A percentile compares a stretch with the other conserved stretches of the same genome.
These are phyloP conservation scores for Penicillium sp. DNA, from an alignment of 2,329 filamentous ascomycete species.

Conservation along the genomic window DNA sequence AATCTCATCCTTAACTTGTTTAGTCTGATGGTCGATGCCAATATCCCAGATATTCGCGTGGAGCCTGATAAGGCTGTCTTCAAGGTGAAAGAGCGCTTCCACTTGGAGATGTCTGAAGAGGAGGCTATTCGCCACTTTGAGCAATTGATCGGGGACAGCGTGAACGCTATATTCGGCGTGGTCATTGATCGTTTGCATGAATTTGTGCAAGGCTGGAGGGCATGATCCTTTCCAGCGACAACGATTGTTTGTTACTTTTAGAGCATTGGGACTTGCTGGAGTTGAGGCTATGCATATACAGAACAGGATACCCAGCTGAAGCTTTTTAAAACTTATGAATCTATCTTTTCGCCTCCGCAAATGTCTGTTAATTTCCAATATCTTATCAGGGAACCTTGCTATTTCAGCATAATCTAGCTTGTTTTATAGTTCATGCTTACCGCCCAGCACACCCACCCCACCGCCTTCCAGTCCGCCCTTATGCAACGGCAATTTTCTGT, in stretches of 20 bases:
- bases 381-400: neutral
- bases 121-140: conserved; percentile 89
- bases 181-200: conserved; percentile 95
- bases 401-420: neutral
- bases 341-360: neutral
- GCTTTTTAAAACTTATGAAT: neutral
- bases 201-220: conserved; percentile 85
- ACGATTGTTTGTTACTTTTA: neutral
- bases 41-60: conserved; percentile 90
- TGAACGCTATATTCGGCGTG: conserved; percentile 85
- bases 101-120: conserved; percentile 86
- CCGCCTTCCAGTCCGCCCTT: conserved; percentile 6
- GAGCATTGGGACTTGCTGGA: neutral
- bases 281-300: neutral
- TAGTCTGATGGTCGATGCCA: conserved; percentile 94
- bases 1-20: conserved; percentile 94
- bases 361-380: neutral
- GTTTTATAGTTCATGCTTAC: neutral
- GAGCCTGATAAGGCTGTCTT: conserved; percentile 91
- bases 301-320: neutral
- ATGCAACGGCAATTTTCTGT: conserved; percentile 8
- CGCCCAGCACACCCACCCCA: neutral
- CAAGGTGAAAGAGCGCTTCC: conserved; percentile 93
- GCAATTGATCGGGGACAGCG: conserved; percentile 83
- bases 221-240: conserved; percentile 43